Base-by-base conservation (phyloP, 257 asterid species). In the Ilex aquifolium region DNA sequence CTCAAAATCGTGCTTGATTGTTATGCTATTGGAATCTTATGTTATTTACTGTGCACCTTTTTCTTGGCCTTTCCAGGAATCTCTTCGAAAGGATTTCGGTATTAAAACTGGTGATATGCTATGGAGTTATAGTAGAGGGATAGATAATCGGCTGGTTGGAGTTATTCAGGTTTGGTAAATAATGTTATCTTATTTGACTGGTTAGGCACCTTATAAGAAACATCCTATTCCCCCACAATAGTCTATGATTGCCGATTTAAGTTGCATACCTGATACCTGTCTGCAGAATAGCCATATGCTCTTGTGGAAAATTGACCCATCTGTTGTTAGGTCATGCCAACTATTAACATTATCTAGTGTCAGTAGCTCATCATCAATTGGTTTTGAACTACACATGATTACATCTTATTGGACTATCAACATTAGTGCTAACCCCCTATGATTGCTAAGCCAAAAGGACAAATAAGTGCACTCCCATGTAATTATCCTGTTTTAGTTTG, bases 41-140 rank as follows among this genome's bases (percentile, higher is more conserved):
- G 62, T 44, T 30, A 30, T 52, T 57, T 32, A 13, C 42, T 65
- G 57, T 52, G 60, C 56, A 52, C 70, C 17, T 57, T 14, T 21
- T 65, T 60, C 71, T 48, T 77, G 66, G 66, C 57, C 50, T 68
- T 63, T 65, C 36, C 85, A 92, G 99, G 97, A 90, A 68, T 85
- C 88, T 56, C 99, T 93, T 73, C 99, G 87, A 67, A 93, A 81
- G 73, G 87, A 93, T 74, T 93, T 89, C 72, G 96, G 99, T 61
- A 57, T 55, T 77, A 92, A 87, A 80, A 87, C 88, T 64, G 99
- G 99, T 61, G 90, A 86, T 69, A 93, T 82, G 95, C 82, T 93
- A 57, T 90, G 99, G 97, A 87, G 83, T 79, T 87, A 76, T 46
- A 79, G 99, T 69, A 78, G 96, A 78, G 99, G 97, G 65, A 79